Evolutionary conservation across 768 basidiomycete genomes (phyloP).

Genomic region (Amanita molliuscula): DNA sequence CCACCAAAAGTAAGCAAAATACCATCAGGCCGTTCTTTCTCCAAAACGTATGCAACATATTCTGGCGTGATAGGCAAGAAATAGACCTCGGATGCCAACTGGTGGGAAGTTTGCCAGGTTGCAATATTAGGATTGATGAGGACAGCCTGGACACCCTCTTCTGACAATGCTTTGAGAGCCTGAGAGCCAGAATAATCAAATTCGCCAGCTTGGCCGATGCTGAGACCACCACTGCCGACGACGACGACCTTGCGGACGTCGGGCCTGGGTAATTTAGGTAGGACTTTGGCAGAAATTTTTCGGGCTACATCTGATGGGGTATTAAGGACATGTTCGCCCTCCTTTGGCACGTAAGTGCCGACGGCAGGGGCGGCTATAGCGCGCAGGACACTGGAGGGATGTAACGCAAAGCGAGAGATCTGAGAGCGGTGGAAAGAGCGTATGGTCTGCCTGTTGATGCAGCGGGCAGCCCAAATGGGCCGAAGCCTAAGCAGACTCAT

Average conservation of each 20-base stretch:
- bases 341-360: constrained; percentile 54
- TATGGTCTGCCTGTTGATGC: constrained; percentile 19
- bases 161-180: constrained; percentile 93
- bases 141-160: constrained; percentile 89
- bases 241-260: constrained; percentile 93
- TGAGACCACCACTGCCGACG: constrained; percentile 91
- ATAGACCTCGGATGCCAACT: constrained; percentile 94
- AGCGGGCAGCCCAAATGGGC: constrained; percentile 23
- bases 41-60: constrained; percentile 97
- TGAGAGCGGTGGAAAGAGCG: constrained; percentile 45
- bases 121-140: constrained; percentile 99
- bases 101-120: constrained; percentile 98
- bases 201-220: constrained; percentile 98
- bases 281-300: constrained; percentile 85
- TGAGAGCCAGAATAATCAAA: constrained; percentile 99
- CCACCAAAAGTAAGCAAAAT: constrained; percentile 97
- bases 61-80: constrained; percentile 94
- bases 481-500: constrained; percentile 36
- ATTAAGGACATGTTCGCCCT: constrained; percentile 72
- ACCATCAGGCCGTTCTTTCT: constrained; percentile 97
- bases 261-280: constrained; percentile 85
- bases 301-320: constrained; percentile 94
- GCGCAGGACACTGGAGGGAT: constrained; percentile 41
- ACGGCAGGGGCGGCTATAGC: constrained; percentile 72
- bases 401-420: constrained; percentile 23